Base-by-base conservation (phyloP, 306 rosid species). In the Oemleria cerasiformis region DNA sequence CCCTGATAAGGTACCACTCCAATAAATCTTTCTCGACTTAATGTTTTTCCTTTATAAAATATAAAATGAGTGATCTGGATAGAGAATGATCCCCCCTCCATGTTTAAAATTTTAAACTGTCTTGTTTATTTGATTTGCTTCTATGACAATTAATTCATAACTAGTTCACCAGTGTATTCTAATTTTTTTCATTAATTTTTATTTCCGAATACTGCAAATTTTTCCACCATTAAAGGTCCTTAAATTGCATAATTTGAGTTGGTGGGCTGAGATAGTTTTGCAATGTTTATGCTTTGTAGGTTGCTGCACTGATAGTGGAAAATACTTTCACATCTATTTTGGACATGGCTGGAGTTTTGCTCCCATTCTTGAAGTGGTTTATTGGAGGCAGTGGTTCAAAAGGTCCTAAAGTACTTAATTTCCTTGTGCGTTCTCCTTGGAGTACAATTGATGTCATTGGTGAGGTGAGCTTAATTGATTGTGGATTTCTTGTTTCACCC, bases 341-440 rank as follows among this genome's bases (percentile, higher is more conserved):
- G 88, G 99, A 95, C 84, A 88, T 95, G 99, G 96, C 97, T 81
- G 99, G 97, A 84, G 92, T 95, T 84, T 30, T 95, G 71, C 73
- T 95, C 78, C 99, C 99, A 13, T 85, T 95, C 83, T 79, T 91
- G 81, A 95, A 92, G 89, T 95, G 91, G 91, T 85, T 95, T 79
- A 95, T 95, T 59, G 99, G 99, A 75, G 91, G 98, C 64, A 90
- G 86, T 77, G 61, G 85, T 73, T 75, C 96, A 58, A 86, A 85
- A 63, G 93, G 97, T 73, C 95, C 85, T 53, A 95, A 63, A 83
- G 39, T 82, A 67, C 97, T 95, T 74, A 95, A 95, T 85, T 92
- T 85, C 82, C 82, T 95, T 36, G 97, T 95, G 21, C 95, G 96
- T 55, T 92, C 97, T 75, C 99, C 97, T 34, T 95, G 99, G 99